Base-by-base conservation (phyloP, 2,329 filamentous ascomycete genomes). In the Paraphaeosphaeria minitans region DNA sequence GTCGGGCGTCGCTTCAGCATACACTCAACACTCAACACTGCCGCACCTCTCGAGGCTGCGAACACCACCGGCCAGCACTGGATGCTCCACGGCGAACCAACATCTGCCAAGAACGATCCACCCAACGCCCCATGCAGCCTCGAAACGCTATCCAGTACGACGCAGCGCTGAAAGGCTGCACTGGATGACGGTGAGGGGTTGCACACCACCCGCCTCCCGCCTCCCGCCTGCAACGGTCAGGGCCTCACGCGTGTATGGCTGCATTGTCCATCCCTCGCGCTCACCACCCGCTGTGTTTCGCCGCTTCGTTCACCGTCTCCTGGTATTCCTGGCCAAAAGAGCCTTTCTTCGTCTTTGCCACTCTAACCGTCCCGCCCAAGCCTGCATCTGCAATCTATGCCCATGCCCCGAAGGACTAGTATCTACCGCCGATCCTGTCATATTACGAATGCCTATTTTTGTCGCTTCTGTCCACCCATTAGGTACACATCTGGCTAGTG, bases 51-150 rank as follows among this genome's bases (percentile, higher is more conserved):
- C n/a, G n/a, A 52, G 13, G 49, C 49, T 52, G 19, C 5, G 35
- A 42, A 42, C 49, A 27, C 12, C 19, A 3, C 6, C 4, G 1
- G 16, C 31, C 27, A 22, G 46, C 16, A 19, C 31, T 16, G 19
- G 16, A 42, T 14, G 16, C 49, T 16, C 49, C 6, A 16, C 31
- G 43, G 9, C 33, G 19, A 29, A 47, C 27, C 13, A 48, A 22
- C 24, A 49, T 55, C 57, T 56, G 59, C 62, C 52, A 64, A 60
- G 58, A 48, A 45, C 42, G 53, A 60, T 29, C 14, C 51, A 57
- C 58, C 57, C 52, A 19, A 53, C 59, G 60, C 57, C 52, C 57
- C 60, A 21, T 59, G 58, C 35, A 16, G 24, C 55, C 49, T 41
- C 63, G 58, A 63, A 58, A 58, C 56, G 56, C 55, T 53, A 53